Evolutionary conservation across 2,329 filamentous ascomycete genomes (phyloP).

Genomic region (Fusarium heterosporum): DNA sequence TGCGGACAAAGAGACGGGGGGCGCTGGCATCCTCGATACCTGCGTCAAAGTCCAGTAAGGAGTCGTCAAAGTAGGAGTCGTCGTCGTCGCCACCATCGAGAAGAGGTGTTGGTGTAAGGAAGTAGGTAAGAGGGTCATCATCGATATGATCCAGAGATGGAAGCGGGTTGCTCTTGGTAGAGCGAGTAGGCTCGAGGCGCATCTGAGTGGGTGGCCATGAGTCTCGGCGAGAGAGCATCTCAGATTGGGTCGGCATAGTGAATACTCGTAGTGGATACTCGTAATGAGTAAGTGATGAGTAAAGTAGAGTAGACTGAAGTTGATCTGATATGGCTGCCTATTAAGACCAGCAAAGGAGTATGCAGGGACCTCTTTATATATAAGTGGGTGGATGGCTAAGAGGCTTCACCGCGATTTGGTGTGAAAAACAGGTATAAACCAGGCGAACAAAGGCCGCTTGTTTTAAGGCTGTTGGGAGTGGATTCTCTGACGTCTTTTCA

Average conservation of each 20-base stretch:
- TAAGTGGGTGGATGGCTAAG: constrained; percentile 30
- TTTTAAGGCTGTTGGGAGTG: constrained; percentile 37
- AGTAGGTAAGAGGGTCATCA: constrained; percentile 67
- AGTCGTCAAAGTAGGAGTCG: constrained; percentile 48
- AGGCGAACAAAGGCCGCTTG: constrained; percentile 38
- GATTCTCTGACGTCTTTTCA: constrained; percentile 36
- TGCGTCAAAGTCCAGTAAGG: constrained; percentile 66
- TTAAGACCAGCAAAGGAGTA: constrained; percentile 9
- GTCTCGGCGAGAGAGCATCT: constrained; percentile 55
- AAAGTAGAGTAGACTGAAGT: not conserved
- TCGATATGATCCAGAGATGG: constrained; percentile 63
- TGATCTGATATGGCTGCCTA: constrained; percentile 14
- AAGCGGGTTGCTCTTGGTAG: constrained; percentile 54
- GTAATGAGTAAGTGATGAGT: not conserved
- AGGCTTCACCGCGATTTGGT: constrained; percentile 34
- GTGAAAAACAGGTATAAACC: constrained; percentile 31
- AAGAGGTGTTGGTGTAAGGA: constrained; percentile 63
- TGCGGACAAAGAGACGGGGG: constrained; percentile 61
- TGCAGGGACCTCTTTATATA: constrained; percentile 19
- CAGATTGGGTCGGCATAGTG: constrained; percentile 53
- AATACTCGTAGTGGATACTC: constrained; percentile 9
- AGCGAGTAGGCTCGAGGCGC: constrained; percentile 57
- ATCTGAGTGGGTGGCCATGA: constrained; percentile 67
- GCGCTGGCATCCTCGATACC: constrained; percentile 65
- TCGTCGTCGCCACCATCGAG: constrained; percentile 57